phyloP scores from a whole-genome alignment of 1,284 basidiomycete species.

The Ustilago esculenta region DNA sequence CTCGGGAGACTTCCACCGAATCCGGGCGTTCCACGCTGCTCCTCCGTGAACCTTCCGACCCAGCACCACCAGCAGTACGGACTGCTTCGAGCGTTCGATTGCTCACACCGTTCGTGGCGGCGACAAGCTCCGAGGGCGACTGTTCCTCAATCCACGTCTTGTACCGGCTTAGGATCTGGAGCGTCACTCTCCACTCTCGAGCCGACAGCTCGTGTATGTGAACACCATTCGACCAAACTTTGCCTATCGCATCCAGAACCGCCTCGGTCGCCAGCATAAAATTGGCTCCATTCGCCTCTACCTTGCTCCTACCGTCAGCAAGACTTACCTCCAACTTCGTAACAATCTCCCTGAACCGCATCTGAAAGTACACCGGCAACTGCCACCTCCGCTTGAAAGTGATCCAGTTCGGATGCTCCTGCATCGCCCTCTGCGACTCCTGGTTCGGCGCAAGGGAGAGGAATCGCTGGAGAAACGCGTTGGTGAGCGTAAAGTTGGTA shows the following conservation, averaged over 20 bases:
- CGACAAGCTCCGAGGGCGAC: conserved; percentile 11
- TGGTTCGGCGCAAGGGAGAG: conserved; percentile 81
- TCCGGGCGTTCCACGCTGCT: conserved; percentile 3
- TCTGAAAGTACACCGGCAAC: conserved; percentile 93
- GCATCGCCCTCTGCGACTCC: conserved; percentile 33
- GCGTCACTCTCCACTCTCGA: conserved; percentile 60
- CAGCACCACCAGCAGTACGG: neutral
- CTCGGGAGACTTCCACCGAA: conserved; percentile 22
- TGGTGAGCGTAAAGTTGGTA: conserved; percentile 79
- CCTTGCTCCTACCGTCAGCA: neutral
- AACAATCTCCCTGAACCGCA: conserved; percentile 96
- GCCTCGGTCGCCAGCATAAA: conserved; percentile 26
- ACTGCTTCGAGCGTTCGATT: conserved; percentile 4
- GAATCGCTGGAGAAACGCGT: conserved; percentile 83
- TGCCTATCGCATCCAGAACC: conserved; percentile 36
- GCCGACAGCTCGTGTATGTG: conserved; percentile 54
- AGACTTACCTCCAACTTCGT: conserved; percentile 38
- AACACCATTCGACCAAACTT: conserved; percentile 48
- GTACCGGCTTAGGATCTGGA: conserved; percentile 61
- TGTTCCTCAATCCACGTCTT: conserved; percentile 53
- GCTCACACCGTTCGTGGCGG: neutral
- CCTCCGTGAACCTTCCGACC: no score
- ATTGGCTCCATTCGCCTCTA: neutral
- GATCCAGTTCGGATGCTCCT: conserved; percentile 76
- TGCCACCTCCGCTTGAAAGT: conserved; percentile 90